Evolutionary conservation across 805 yeast species (phyloP), one percentile per base, ranked within the genome.

Genomic region (Cyberlindnera subsufficiens): DNA sequence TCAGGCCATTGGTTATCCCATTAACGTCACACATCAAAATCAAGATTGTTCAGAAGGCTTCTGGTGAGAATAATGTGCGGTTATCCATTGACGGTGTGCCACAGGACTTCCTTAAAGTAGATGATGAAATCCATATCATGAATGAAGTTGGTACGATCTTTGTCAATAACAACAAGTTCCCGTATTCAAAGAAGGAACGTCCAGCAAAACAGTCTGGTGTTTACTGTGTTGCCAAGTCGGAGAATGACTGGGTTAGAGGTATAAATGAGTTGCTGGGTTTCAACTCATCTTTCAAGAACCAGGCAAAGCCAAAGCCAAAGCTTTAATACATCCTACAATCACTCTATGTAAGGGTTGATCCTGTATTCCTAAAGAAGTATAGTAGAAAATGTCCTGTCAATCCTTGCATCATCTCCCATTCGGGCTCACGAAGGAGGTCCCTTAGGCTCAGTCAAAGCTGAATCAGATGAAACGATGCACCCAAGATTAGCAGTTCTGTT

Each of bases 171-270:
- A 66, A 73, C 47, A 66, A 69, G 47, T 57, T 74, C 42, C 78
- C 80, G n/a, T 57, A 61, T 9, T 46, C 56, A 29, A 46, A 44
- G 25, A 54, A 37, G 39, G 35, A 61, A 49, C 37, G 51, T 46
- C 14, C 49, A 1, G 19, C 36, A 3, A 56, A 49, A 20, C 61
- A 64, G 17, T 66, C 72, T 13, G 96, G 96, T 1, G 80, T 90
- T 14, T 89, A 93, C 81, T 90, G 97, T 64, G 82, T 91, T 4
- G 86, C 96, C 0, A 74, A 80, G 46, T 73, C 82, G 7, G 87
- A 82, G 48, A 82, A 84, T 50, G 97, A 91, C 58, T 91, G 98
- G 98, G 89, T 90, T 2, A 76, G 75, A 44, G 96, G 95, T 30
- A 80, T 91, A 42, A 91, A 90, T 56, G 90, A 86, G 53, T 71